Percentiles rank a stretch among this genome's conserved stretches.
Conservation (phyloP, 2,329 filamentous ascomycete species). For the Diaporthe vexans region DNA sequence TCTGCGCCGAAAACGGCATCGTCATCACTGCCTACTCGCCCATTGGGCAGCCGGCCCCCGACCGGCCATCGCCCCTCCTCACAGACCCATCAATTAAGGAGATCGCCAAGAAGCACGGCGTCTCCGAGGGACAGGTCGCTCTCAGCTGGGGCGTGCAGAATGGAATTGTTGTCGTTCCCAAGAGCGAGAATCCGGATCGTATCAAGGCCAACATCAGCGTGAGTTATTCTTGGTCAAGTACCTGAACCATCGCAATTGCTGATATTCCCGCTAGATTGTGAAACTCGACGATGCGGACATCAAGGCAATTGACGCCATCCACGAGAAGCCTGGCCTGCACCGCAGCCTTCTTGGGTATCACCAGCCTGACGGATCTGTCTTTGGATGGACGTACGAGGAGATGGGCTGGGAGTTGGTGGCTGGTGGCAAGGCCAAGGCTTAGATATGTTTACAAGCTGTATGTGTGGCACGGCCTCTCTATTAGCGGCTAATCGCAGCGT, state of each 20-base stretch:
- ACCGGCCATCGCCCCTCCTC: constrained; percentile 30
- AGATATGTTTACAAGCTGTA: background rate
- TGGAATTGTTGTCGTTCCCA: constrained; percentile 39
- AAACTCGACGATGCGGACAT: constrained; percentile 37
- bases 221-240: background rate
- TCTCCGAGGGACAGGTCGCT: constrained; percentile 33
- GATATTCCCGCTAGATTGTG: constrained; percentile 10
- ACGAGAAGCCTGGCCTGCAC: constrained; percentile 38
- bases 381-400: constrained; percentile 39
- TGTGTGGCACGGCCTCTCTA: background rate
- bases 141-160: constrained; percentile 39
- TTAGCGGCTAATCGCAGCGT: background rate
- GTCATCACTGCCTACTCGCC: constrained; percentile 75
- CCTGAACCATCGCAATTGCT: background rate
- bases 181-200: constrained; percentile 40
- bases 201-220: constrained; percentile 39
- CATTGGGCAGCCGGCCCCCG: constrained; percentile 51
- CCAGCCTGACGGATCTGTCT: constrained; percentile 22
- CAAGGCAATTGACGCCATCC: constrained; percentile 26
- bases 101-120: constrained; percentile 46
- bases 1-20: constrained; percentile 73
- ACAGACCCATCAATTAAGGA: constrained; percentile 45
- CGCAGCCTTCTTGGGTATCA: constrained; percentile 39
- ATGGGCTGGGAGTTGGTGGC: constrained; percentile 36
- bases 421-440: constrained; percentile 27